Evolutionary conservation across 768 basidiomycete genomes (phyloP).

Genomic region (Filobasidium wieringae): DNA sequence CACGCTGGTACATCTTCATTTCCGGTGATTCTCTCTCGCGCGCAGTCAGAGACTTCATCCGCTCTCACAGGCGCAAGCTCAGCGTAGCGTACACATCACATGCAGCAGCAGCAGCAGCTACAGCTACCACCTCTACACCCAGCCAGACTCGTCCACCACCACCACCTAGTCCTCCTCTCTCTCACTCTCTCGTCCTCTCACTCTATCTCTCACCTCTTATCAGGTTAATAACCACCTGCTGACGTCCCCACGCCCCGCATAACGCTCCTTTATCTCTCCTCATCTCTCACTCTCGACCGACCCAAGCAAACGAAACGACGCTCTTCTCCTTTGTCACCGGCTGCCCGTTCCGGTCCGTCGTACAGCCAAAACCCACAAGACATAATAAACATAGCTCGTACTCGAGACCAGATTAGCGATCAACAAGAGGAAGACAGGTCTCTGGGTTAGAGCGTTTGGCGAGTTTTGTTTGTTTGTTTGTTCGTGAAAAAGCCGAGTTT

Average conservation of each 20-base stretch:
- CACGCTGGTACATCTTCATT: background rate
- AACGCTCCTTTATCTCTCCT: background rate
- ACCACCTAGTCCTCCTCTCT: background rate
- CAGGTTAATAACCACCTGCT: no score
- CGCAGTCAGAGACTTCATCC: no score
- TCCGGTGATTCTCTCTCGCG: background rate
- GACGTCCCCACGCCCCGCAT: no score
- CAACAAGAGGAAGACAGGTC: no score
- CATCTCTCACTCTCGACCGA: background rate
- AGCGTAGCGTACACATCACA: no score
- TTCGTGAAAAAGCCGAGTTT: no score
- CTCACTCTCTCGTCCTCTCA: background rate
- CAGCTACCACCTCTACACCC: background rate
- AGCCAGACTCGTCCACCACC: no score
- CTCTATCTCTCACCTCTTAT: background rate
- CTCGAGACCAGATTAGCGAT: background rate
- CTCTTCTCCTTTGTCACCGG: background rate
- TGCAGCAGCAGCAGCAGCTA: background rate
- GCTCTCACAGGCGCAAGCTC: no score
- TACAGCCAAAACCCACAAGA: no score
- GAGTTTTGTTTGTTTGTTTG: no score
- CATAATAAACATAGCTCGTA: background rate
- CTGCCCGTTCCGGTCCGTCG: background rate
- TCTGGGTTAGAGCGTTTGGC: no score
- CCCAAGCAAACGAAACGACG: background rate